Evolutionary conservation across 306 rosid species (phyloP).

Genomic region (Vicia faba): DNA sequence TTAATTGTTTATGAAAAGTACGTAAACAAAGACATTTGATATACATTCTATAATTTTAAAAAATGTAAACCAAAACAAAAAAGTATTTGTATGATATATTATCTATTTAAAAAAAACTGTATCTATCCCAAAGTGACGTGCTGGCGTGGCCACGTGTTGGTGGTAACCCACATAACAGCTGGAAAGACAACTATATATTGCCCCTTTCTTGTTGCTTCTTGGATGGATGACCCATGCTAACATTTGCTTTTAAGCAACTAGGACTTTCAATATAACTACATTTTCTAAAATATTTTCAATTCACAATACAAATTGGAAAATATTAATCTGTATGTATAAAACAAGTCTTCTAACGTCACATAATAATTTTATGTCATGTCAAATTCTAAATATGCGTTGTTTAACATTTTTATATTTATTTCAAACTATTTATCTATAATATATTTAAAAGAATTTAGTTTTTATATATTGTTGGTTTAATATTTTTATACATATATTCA

Average conservation of each 20-base stretch:
- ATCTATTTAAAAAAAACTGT: neutral
- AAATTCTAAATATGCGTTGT: neutral
- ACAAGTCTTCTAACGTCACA: neutral
- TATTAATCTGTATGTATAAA: no score
- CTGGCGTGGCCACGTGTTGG: conserved; percentile 50
- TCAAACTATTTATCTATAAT: no score
- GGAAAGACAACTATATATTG: conserved; percentile 31
- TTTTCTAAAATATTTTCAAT: neutral
- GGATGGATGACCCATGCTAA: neutral
- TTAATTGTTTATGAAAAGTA: no score
- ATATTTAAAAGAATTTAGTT: no score
- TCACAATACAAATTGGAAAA: neutral
- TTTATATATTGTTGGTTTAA: no score
- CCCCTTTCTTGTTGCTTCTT: neutral
- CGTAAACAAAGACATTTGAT: no score
- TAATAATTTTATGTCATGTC: neutral
- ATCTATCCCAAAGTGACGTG: neutral
- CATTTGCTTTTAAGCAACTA: neutral
- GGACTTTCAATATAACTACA: neutral
- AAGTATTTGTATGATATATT: no score
- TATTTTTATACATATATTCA: no score
- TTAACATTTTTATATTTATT: no score
- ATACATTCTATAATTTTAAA: no score
- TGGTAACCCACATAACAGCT: conserved; percentile 43
- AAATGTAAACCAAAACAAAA: no score